A percentile compares a stretch with the other conserved stretches of the same genome.
phyloP scores from a whole-genome alignment of 108 stramenopile species.

The Poteriospumella lacustris region DNA sequence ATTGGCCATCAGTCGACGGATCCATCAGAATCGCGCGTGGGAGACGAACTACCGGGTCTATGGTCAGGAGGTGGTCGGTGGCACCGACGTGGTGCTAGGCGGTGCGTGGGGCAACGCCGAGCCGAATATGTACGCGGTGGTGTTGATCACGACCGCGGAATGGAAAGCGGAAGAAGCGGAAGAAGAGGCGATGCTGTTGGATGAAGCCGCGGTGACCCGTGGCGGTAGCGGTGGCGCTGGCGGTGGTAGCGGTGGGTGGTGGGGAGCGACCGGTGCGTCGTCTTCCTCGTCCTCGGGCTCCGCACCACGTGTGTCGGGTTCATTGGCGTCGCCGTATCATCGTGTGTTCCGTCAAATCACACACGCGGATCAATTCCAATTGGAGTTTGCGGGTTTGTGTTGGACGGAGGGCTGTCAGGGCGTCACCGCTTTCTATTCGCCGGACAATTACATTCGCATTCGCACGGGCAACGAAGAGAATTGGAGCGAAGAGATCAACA shows the following conservation, averaged over 20 bases:
- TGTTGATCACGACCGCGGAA: neutral
- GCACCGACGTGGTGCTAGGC: neutral
- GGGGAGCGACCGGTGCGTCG: too few relatives aligned
- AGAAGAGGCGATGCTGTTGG: too few relatives aligned
- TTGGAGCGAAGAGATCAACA: constrained; percentile 16
- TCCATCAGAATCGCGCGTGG: neutral
- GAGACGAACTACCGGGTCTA: neutral
- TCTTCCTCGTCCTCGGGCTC: too few relatives aligned
- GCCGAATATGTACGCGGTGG: neutral
- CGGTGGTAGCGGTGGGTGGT: too few relatives aligned
- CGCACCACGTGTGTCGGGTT: too few relatives aligned
- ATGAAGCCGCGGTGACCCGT: too few relatives aligned
- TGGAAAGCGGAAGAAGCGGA: too few relatives aligned
- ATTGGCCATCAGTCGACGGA: neutral
- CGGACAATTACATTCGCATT: neutral
- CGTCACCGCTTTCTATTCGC: neutral
- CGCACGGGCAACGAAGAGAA: neutral
- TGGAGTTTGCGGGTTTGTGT: too few relatives aligned
- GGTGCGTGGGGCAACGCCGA: neutral
- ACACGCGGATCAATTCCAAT: too few relatives aligned
- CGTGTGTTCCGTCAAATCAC: too few relatives aligned
- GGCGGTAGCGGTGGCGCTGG: too few relatives aligned
- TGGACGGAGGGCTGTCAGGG: neutral
- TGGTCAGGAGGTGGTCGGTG: neutral
- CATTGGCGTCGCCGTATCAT: too few relatives aligned